Evolutionary conservation across 768 basidiomycete species (phyloP).

Genomic region (Mycena rosella): DNA sequence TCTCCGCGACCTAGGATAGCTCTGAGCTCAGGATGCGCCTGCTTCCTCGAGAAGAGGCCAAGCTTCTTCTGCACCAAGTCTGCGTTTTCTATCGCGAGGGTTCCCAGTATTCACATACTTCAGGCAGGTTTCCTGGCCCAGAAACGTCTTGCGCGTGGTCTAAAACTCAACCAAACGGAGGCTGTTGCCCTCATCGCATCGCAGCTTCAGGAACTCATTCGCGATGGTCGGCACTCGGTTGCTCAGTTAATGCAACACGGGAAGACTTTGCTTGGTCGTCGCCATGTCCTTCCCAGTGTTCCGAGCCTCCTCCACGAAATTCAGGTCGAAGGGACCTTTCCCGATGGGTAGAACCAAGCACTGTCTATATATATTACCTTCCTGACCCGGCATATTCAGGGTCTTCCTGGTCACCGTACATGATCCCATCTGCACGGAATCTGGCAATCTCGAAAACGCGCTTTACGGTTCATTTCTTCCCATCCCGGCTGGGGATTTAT

Average conservation of each 20-base stretch:
- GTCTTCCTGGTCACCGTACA: slow-evolving; percentile 98
- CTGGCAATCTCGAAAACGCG: slow-evolving; percentile 83
- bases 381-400: slow-evolving; percentile 48
- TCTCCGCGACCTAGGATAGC: slow-evolving; percentile 3
- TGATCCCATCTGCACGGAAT: slow-evolving; percentile 90
- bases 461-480: slow-evolving; percentile 97
- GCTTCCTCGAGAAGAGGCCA: slow-evolving; percentile 70
- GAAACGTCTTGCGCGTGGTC: slow-evolving; percentile 93
- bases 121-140: slow-evolving; percentile 93
- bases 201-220: slow-evolving; percentile 93
- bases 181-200: slow-evolving; percentile 90
- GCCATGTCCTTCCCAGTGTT: slow-evolving; percentile 91
- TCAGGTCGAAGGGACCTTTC: slow-evolving; percentile 94
- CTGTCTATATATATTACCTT: slow-evolving; percentile 2
- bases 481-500: slow-evolving; percentile 72
- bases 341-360: slow-evolving; percentile 72
- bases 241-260: slow-evolving; percentile 95
- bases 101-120: slow-evolving; percentile 14
- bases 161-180: slow-evolving; percentile 89
- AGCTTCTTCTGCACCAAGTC: slow-evolving; percentile 68
- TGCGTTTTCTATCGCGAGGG: slow-evolving; percentile 6
- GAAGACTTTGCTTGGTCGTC: slow-evolving; percentile 86
- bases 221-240: slow-evolving; percentile 90
- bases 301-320: slow-evolving; percentile 83
- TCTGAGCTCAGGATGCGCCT: slow-evolving; percentile 50